A percentile compares a stretch with the other conserved stretches of the same genome.
phyloP scores from a whole-genome alignment of 1,284 basidiomycete species.

The Tilletia walkeri region DNA sequence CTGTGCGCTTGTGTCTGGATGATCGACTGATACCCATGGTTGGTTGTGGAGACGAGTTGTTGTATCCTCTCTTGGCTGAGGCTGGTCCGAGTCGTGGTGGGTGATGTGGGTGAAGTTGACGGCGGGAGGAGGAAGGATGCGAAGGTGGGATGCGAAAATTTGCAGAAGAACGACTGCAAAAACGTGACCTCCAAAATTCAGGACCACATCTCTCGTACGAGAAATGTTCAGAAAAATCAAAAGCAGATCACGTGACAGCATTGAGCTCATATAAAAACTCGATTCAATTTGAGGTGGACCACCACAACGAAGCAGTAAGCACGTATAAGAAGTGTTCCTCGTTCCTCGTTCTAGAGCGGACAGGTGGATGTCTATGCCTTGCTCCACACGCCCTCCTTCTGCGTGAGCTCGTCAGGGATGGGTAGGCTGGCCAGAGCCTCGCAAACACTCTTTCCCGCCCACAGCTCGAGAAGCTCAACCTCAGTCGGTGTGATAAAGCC shows the following conservation, averaged over 20 bases:
- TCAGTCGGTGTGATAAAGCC: constrained; percentile 73
- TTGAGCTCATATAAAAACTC: too few relatives aligned
- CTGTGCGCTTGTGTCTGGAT: constrained; percentile 55
- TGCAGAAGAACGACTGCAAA: too few relatives aligned
- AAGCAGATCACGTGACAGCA: too few relatives aligned
- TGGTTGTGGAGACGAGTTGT: neutral
- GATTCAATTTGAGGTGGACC: too few relatives aligned
- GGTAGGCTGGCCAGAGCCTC: constrained; percentile 58
- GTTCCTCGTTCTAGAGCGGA: too few relatives aligned
- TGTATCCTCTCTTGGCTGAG: constrained; percentile 3
- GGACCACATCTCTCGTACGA: too few relatives aligned
- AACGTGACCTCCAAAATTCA: too few relatives aligned
- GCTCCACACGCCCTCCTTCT: constrained; percentile 17
- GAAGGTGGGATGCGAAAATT: constrained; percentile 12
- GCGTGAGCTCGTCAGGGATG: constrained; percentile 23
- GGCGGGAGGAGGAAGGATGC: neutral
- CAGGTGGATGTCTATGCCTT: neutral
- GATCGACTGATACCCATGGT: constrained; percentile 56
- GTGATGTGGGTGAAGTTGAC: neutral
- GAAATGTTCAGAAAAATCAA: too few relatives aligned
- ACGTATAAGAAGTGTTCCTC: too few relatives aligned
- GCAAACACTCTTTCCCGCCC: constrained; percentile 64
- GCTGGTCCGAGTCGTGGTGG: neutral
- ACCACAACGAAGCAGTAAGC: too few relatives aligned
- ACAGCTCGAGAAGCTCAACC: constrained; percentile 67